Base-by-base conservation (phyloP, 192 early-diverging fungal genomes). In the Umbelopsis sp. region DNA sequence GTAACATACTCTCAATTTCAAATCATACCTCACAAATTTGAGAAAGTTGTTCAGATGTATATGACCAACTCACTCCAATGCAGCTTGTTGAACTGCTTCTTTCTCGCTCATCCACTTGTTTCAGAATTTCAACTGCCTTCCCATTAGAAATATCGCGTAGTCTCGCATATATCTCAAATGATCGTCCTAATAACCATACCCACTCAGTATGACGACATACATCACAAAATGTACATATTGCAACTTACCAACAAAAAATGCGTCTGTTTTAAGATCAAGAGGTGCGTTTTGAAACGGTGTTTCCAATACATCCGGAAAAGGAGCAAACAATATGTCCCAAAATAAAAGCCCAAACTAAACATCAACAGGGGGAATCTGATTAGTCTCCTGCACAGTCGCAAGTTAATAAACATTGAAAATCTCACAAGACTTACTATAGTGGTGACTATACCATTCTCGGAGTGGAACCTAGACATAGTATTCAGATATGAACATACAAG, bases 321-420 rank as follows among this genome's bases (percentile, higher is more conserved):
- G 78, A 7, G 82, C 66, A 69, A 92, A 90, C 9, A 92, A 75
- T 41, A 90, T 82, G 49, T 92, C 88, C 89, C 89, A 92, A 68
- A 92, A 90, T 21, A 92, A 69, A 3, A 92, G 75, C 8, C 77
- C 78, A 73, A 89, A 90, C 78, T 81, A 25, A 0, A 7, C 20
- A 13, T 23, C 16, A 15, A 2, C 5, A 35, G 0, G 13, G 20
- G 12, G 44, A 44, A 37, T 0, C 20, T 66, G 65, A 2, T 45
- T 46, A 33, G 46, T 67, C 21, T 20, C 4, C 45, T 30, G 1
- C 4, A 35, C 66, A 15, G 18, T 8, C 13, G 9, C 6, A 18
- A 46, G 25, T 16, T 53, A 11, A 22, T 22, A 22, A 53, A 53
- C 8, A 53, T 27, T 46, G 6, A 33, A 22, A 47, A 6, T 1